phyloP scores from a whole-genome alignment of 805 yeast species.

The Ogataea pini region DNA sequence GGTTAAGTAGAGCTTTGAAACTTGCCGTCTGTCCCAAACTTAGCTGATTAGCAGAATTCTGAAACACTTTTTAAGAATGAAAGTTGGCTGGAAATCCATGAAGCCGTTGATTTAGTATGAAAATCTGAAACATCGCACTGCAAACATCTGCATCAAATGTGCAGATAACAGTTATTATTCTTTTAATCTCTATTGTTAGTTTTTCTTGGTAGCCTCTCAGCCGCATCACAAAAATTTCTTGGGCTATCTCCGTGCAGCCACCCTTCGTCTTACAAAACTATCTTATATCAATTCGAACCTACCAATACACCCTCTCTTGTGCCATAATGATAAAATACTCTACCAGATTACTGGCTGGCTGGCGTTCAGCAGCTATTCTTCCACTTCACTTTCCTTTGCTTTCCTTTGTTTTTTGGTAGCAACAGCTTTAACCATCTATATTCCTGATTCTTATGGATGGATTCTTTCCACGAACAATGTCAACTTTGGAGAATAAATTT shows the following conservation, averaged over 20 bases:
- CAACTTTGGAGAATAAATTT: constrained; percentile 5
- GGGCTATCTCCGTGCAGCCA: background rate
- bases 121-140: constrained; percentile 2
- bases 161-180: background rate
- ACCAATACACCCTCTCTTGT: too few species aligned
- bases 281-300: background rate
- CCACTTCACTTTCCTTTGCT: too few species aligned
- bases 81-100: background rate
- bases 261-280: background rate
- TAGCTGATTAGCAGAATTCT: background rate
- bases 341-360: too few species aligned
- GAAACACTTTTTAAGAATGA: background rate
- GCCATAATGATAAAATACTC: too few species aligned
- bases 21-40: background rate
- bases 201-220: background rate
- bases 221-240: background rate
- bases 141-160: background rate
- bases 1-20: constrained; percentile 1
- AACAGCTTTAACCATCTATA: constrained; percentile 1
- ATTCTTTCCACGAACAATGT: constrained; percentile 12
- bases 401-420: too few species aligned
- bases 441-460: constrained; percentile 6
- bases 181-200: background rate
- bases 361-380: too few species aligned
- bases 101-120: background rate